phyloP scores from a whole-genome alignment of 2,329 filamentous ascomycete species.

The Cyanodermella asteris region DNA sequence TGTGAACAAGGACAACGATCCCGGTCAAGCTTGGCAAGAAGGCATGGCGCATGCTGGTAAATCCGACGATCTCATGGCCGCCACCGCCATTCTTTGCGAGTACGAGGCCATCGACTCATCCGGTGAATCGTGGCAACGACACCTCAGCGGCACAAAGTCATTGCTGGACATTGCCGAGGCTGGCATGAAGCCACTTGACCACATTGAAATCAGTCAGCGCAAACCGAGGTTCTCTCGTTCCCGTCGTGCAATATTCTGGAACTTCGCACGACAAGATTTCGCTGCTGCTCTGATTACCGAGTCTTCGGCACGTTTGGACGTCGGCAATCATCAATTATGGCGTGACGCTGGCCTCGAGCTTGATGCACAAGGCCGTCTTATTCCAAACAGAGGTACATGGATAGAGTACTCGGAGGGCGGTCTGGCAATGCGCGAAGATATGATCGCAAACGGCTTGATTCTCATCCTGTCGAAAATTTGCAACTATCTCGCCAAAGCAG shows the following conservation, averaged over 20 bases:
- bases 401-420: conserved; percentile 21
- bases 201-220: conserved; percentile 7
- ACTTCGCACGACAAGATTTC: conserved; percentile 44
- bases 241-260: conserved; percentile 42
- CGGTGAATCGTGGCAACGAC: conserved; percentile 38
- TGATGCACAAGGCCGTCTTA: conserved; percentile 29
- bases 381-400: conserved; percentile 20
- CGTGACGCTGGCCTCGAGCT: conserved; percentile 39
- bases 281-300: conserved; percentile 42
- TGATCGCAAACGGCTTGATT: conserved; percentile 40
- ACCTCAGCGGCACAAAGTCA: conserved; percentile 43
- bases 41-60: no score
- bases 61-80: conserved; percentile 39
- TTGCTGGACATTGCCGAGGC: conserved; percentile 34
- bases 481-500: conserved; percentile 39
- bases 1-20: no score
- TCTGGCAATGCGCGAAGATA: conserved; percentile 36
- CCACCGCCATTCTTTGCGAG: conserved; percentile 43
- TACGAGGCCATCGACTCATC: conserved; percentile 48
- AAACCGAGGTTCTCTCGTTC: conserved; percentile 32
- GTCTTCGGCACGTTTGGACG: conserved; percentile 36
- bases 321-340: conserved; percentile 41
- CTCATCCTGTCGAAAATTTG: conserved; percentile 46
- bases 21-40: conserved; percentile 15
- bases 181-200: conserved; percentile 16